Evolutionary conservation across 2,329 filamentous ascomycete species (phyloP).

Genomic region (Nothopassalora personata): DNA sequence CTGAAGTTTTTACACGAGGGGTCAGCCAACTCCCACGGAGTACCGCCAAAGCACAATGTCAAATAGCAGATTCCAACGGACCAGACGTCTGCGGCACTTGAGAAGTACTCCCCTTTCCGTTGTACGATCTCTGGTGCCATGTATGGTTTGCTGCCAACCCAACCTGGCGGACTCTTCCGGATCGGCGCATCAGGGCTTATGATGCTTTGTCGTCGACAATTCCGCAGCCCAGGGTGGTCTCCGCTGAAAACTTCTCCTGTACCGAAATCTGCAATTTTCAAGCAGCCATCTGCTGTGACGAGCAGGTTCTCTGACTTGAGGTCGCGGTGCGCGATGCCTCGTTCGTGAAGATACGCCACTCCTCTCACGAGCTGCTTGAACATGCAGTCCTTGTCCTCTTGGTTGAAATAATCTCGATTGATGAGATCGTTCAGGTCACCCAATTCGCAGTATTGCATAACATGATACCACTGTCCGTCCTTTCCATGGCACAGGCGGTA

Average conservation of each 20-base stretch:
- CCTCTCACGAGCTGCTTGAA: slow-evolving; percentile 87
- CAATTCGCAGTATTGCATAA: slow-evolving; percentile 86
- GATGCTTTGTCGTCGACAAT: slow-evolving; percentile 49
- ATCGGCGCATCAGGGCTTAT: slow-evolving; percentile 67
- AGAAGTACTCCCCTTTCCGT: slow-evolving; percentile 64
- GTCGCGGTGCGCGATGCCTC: slow-evolving; percentile 85
- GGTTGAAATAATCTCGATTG: slow-evolving; percentile 60
- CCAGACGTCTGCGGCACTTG: slow-evolving; percentile 79
- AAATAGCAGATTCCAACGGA: slow-evolving; percentile 78
- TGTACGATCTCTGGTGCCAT: slow-evolving; percentile 78
- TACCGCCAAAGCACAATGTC: slow-evolving; percentile 65
- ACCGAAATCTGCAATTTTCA: slow-evolving; percentile 90
- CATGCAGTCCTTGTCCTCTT: slow-evolving; percentile 69
- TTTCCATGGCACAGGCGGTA: slow-evolving; percentile 63
- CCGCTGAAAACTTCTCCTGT: slow-evolving; percentile 82
- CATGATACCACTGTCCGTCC: slow-evolving; percentile 75
- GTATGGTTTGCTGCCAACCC: slow-evolving; percentile 81
- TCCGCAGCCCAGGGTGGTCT: slow-evolving; percentile 68
- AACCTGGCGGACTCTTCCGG: slow-evolving; percentile 68
- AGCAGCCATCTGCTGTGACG: slow-evolving; percentile 69
- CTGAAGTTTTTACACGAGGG: slow-evolving; percentile 53
- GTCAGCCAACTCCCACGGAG: slow-evolving; percentile 68
- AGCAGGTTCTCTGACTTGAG: slow-evolving; percentile 87
- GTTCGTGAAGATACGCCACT: slow-evolving; percentile 71
- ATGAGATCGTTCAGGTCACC: slow-evolving; percentile 76